Percentiles rank a stretch among this genome's conserved stretches.
These are phyloP conservation scores for Aspergillus intermedius DNA, from an alignment of 2,329 filamentous ascomycete genomes.

Conservation along the genomic window DNA sequence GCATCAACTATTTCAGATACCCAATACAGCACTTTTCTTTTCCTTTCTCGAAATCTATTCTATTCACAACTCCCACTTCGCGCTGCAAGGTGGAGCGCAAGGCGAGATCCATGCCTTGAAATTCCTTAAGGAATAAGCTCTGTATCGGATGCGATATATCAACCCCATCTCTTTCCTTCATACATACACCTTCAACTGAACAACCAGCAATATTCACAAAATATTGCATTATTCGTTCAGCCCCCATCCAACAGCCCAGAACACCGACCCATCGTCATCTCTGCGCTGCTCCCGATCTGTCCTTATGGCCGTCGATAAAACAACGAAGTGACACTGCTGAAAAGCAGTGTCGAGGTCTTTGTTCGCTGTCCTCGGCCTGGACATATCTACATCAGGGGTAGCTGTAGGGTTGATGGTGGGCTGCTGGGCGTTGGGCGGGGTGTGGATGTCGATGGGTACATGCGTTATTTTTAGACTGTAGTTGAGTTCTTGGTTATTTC, in stretches of 20 bases:
- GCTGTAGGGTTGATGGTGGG: too few relatives aligned
- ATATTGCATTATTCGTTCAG: constrained; percentile 8
- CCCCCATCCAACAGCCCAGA: constrained; percentile 4
- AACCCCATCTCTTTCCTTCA: constrained; percentile 20
- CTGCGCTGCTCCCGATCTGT: constrained; percentile 16
- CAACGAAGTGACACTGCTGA: too few relatives aligned
- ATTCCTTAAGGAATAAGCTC: constrained; percentile 41
- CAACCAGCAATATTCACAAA: constrained; percentile 1
- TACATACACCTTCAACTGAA: constrained; percentile 6
- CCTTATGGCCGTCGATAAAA: neutral
- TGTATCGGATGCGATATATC: constrained; percentile 49
- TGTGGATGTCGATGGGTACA: too few relatives aligned
- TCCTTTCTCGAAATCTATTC: neutral
- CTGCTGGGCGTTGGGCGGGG: too few relatives aligned
- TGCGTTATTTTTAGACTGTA: too few relatives aligned
- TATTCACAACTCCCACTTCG: constrained; percentile 25
- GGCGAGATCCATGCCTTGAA: constrained; percentile 48
- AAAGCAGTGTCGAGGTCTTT: too few relatives aligned
- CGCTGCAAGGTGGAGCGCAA: constrained; percentile 49
- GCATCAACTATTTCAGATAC: neutral
- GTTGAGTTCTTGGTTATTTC: too few relatives aligned
- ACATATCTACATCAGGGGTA: too few relatives aligned
- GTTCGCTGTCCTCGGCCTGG: too few relatives aligned
- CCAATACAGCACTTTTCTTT: constrained; percentile 2
- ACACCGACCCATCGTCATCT: constrained; percentile 4